Base-by-base conservation (phyloP, 2,329 filamentous ascomycete genomes). In the Pseudocercospora fijiensis region DNA sequence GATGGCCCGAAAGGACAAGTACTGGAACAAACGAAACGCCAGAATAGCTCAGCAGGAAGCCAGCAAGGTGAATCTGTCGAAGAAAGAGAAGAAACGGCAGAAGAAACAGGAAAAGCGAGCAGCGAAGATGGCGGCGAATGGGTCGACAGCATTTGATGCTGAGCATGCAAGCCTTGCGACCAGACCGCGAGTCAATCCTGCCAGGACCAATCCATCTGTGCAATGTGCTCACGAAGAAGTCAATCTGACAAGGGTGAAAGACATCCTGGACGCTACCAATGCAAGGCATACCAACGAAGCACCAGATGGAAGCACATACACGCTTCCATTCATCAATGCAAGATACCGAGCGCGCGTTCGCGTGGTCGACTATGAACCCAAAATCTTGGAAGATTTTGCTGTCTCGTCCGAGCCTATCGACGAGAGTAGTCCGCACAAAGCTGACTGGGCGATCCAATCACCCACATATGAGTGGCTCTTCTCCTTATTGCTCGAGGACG, bases 391-490 rank as follows among this genome's bases (percentile, higher is more conserved):
- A 67, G 86, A 94, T 63, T 97, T 97, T 74, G 81, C 89, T 2
- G 72, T 73, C 71, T 37, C 62, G 18, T 55, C 58, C 3, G 61
- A 62, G 13, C 33, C 52, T 11, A 53, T 37, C 11, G 45, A 60
- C 7, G 62, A 64, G 6, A 43, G 37, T 30, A 53, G 61, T 30
- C 22, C 64, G 49, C 49, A 71, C 59, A 60, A 63, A 4, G 70
- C 65, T 20, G 78, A 76, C 68, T 76, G 80, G 26, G 74, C 76
- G 5, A 63, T 76, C 68, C 72, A 58, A 24, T 59, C 51, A 49
- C 69, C 58, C 66, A 76, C 65, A 7, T 96, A 91, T 90, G 87
- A 95, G 75, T 97, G 93, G 93, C 84, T 85, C 13, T 97, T 97
- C 76, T 86, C 85, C 22, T 82, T 98, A 24, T 82, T 90, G 11